Base-by-base conservation (phyloP, 2,329 filamentous ascomycete genomes). In the Bretziella fagacearum region DNA sequence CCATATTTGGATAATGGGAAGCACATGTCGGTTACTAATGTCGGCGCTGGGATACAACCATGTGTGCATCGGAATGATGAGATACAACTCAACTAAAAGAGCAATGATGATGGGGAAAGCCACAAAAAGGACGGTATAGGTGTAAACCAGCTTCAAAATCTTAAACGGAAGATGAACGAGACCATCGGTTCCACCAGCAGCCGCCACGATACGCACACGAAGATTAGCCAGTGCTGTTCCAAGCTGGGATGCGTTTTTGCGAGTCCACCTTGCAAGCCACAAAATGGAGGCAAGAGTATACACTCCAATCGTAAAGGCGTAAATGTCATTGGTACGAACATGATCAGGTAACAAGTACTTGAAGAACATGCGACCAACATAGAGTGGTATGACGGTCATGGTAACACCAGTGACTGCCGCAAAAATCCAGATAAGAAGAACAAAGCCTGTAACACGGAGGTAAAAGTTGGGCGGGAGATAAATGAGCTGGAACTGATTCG, bases 1-100 rank as follows among this genome's bases (percentile, higher is more conserved):
- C 86, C 89, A 98, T 49, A 87, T 80, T 59, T 96, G 89, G 35
- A 96, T 79, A 52, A 96, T 71, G 52, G 93, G 81, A 35, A 96
- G 75, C 6, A 79, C 83, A 57, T 93, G 84, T 53, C 18, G 55
- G 53, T 39, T 55, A 49, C 55, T 54, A 20, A 47, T 29, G 10
- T 39, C 30, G 20, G 56, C 58, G 3, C 60, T 56, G 18, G 61
- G 54, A 53, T 74, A 69, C 60, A 83, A 70, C 57, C 87, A 84
- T 0, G 85, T 87, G 58, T 93, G 83, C 3, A 94, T 64, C 1
- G 91, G 91, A 44, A 96, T 73, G 52, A 93, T 73, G 50, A 94
- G 63, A 62, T 96, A 98, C 33, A 95, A 72, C 60, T 98, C 89
- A 52, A 93, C 74, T 10, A 94, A 60, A 1, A 84, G 67, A 1